These are phyloP conservation scores for Arabidopsis arenosa DNA, from an alignment of 345 rosid species.

Conservation along the genomic window DNA sequence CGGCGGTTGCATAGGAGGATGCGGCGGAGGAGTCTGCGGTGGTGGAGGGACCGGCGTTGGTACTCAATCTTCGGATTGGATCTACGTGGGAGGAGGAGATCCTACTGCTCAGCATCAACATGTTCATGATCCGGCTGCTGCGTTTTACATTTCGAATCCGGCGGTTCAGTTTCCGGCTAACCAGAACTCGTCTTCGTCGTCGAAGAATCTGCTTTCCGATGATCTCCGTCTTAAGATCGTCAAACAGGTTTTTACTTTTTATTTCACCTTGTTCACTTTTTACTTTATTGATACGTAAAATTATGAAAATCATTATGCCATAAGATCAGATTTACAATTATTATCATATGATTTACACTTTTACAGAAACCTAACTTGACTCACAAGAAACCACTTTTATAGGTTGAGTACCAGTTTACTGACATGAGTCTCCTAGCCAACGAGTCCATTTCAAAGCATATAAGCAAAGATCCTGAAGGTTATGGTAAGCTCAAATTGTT, in stretches of 20 bases:
- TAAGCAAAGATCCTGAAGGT: slow-evolving; percentile 85
- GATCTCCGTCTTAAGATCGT: slow-evolving; percentile 84
- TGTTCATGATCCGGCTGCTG: slow-evolving; percentile 42
- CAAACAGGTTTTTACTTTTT: slow-evolving; percentile 66
- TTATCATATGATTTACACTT: neutral
- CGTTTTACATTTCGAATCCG: slow-evolving; percentile 59
- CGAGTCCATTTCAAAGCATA: slow-evolving; percentile 81
- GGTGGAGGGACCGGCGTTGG: slow-evolving; percentile 28
- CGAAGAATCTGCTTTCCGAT: slow-evolving; percentile 63
- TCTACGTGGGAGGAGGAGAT: slow-evolving; percentile 75
- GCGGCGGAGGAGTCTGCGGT: slow-evolving; percentile 30
- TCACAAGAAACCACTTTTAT: slow-evolving; percentile 26
- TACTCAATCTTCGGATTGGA: slow-evolving; percentile 73
- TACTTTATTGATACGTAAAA: neutral
- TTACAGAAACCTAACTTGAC: slow-evolving; percentile 11
- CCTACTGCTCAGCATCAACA: slow-evolving; percentile 47
- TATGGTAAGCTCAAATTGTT: slow-evolving; percentile 61
- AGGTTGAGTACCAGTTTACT: slow-evolving; percentile 93
- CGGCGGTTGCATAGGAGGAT: slow-evolving; percentile 41
- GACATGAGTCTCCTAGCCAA: slow-evolving; percentile 93
- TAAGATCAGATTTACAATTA: neutral
- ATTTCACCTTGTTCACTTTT: too few relatives aligned
- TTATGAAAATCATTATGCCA: neutral
- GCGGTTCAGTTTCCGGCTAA: slow-evolving; percentile 51
- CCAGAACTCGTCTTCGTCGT: slow-evolving; percentile 47